phyloP scores from a whole-genome alignment of 208 protist genomes.

The Angomonas ambiguus region DNA sequence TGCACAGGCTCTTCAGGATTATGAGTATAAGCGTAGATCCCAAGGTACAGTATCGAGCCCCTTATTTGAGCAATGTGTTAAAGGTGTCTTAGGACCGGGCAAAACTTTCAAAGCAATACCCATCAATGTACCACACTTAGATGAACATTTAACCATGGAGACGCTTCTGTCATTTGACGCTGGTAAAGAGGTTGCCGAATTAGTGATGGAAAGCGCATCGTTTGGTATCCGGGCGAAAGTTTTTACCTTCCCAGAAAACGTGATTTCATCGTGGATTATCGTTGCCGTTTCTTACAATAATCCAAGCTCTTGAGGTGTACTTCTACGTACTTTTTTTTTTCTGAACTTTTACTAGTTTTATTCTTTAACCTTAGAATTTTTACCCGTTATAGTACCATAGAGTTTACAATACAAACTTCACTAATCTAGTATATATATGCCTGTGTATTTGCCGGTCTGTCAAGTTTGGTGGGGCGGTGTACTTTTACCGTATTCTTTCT shows the following conservation, averaged over 20 bases:
- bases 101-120: slow-evolving; percentile 91
- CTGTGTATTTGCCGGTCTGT: background rate
- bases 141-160: slow-evolving; percentile 58
- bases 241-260: slow-evolving; percentile 81
- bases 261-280: slow-evolving; percentile 90
- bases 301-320: background rate
- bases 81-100: slow-evolving; percentile 72
- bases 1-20: slow-evolving; percentile 70
- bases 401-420: background rate
- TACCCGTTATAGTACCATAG: background rate
- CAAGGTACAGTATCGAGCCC: slow-evolving; percentile 34
- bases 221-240: slow-evolving; percentile 75
- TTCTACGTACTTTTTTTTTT: slow-evolving; percentile 17
- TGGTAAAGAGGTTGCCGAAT: slow-evolving; percentile 85
- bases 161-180: slow-evolving; percentile 42
- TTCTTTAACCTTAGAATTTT: background rate
- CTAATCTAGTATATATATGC: background rate
- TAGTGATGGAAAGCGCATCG: slow-evolving; percentile 57
- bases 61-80: slow-evolving; percentile 85
- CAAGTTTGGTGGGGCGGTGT: background rate
- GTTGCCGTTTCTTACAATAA: slow-evolving; percentile 70
- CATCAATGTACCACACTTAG: slow-evolving; percentile 80
- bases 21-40: slow-evolving; percentile 68
- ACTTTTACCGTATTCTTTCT: slow-evolving; percentile 2
- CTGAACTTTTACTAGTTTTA: slow-evolving; percentile 10